These are phyloP conservation scores for Borovskyia barvae DNA, from an alignment of 208 protist species.

Conservation along the genomic window DNA sequence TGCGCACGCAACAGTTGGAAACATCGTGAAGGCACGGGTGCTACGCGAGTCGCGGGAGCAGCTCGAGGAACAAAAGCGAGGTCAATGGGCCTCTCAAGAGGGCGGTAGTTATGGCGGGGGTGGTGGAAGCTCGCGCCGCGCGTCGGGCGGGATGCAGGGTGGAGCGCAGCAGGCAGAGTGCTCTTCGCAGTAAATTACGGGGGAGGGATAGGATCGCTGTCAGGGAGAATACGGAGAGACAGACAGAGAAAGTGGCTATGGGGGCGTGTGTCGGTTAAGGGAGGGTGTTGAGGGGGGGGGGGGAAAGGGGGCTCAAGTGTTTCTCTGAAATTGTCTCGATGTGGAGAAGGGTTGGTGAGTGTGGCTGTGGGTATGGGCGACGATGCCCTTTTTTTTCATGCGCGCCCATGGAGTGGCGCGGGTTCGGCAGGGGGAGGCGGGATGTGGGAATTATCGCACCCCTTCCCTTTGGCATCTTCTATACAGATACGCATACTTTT, in stretches of 20 bases:
- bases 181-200: constrained; percentile 49
- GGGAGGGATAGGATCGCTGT: background rate
- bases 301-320: too few relatives aligned
- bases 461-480: too few relatives aligned
- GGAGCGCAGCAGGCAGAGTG: constrained; percentile 61
- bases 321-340: too few relatives aligned
- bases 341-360: too few relatives aligned
- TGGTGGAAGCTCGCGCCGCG: constrained; percentile 28
- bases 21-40: constrained; percentile 72
- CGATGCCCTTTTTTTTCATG: too few relatives aligned
- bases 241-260: constrained; percentile 3
- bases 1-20: constrained; percentile 34
- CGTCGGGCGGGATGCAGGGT: constrained; percentile 19
- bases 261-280: too few relatives aligned
- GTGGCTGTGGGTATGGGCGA: too few relatives aligned
- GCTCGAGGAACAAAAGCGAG: constrained; percentile 75
- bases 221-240: background rate
- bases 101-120: constrained; percentile 25
- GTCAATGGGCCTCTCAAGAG: constrained; percentile 62
- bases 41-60: constrained; percentile 74
- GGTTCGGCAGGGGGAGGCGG: too few relatives aligned
- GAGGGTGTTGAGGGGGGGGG: too few relatives aligned
- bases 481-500: too few relatives aligned
- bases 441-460: too few relatives aligned
- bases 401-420: too few relatives aligned